Percentiles rank a stretch among this genome's conserved stretches.
Conservation (phyloP, 2,329 filamentous ascomycete species). For the Cladophialophora bantiana region DNA sequence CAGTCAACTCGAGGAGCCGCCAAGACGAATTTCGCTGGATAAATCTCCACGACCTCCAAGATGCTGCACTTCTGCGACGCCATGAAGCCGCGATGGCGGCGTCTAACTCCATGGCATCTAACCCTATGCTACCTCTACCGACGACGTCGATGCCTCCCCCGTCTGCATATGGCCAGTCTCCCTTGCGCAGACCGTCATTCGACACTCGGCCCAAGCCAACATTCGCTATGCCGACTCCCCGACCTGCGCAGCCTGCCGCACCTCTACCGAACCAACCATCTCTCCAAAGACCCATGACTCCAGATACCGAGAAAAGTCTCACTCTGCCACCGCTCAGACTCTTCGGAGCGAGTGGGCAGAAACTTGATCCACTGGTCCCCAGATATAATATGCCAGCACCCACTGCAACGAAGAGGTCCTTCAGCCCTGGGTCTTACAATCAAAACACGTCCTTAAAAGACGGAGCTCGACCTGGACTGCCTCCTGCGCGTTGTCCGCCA, state of each 20-base stretch:
- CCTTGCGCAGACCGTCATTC: constrained; percentile 3
- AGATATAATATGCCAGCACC: constrained; percentile 25
- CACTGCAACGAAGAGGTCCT: constrained; percentile 27
- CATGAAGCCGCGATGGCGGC: constrained; percentile 18
- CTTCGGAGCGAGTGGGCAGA: background rate
- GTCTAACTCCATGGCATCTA: constrained; percentile 1
- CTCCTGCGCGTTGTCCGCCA: background rate
- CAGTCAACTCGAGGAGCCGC: constrained; percentile 28
- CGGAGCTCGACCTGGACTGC: constrained; percentile 30
- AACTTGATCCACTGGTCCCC: constrained; percentile 1
- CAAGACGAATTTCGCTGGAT: constrained; percentile 33
- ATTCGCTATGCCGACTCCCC: constrained; percentile 16
- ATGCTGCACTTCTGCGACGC: constrained; percentile 20
- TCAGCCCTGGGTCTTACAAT: constrained; percentile 20
- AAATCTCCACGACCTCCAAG: constrained; percentile 32
- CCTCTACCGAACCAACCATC: constrained; percentile 1
- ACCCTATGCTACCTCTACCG: constrained; percentile 25
- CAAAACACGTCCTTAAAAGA: constrained; percentile 25
- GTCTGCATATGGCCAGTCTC: constrained; percentile 17
- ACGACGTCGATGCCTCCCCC: constrained; percentile 33
- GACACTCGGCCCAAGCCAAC: constrained; percentile 10
- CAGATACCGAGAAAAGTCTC: constrained; percentile 12
- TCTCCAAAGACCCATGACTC: constrained; percentile 11
- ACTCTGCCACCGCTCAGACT: constrained; percentile 22
- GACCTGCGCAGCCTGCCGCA: constrained; percentile 5